A percentile compares a stretch with the other conserved stretches of the same genome.
These are phyloP conservation scores for Malus hybrid DNA, from an alignment of 331 rosid species.

Conservation along the genomic window DNA sequence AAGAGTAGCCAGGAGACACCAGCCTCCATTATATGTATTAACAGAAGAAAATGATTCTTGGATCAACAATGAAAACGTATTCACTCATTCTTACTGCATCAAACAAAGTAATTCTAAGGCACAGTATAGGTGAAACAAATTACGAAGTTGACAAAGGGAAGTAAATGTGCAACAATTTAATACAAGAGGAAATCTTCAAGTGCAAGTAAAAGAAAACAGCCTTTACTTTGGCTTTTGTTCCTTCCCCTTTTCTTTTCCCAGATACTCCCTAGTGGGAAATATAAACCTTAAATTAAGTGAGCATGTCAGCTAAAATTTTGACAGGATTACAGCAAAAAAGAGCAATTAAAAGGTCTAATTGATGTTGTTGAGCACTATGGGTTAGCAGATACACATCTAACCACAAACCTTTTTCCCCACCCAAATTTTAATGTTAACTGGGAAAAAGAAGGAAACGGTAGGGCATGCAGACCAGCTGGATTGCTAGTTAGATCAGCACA, in stretches of 20 bases:
- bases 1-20: constrained; percentile 22
- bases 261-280: constrained; percentile 20
- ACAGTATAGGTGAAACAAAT: not conserved
- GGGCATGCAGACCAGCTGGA: not conserved
- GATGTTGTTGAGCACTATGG: constrained; percentile 25
- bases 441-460: constrained; percentile 7
- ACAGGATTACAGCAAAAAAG: constrained; percentile 14
- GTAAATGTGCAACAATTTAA: not conserved
- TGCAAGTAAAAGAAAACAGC: constrained; percentile 34
- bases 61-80: not conserved
- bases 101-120: not conserved
- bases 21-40: constrained; percentile 7
- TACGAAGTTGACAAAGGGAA: not conserved
- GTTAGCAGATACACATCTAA: constrained; percentile 1
- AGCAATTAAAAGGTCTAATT: constrained; percentile 7
- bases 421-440: constrained; percentile 9
- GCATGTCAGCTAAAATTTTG: constrained; percentile 25
- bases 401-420: constrained; percentile 11
- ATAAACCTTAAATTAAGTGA: constrained; percentile 29
- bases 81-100: not conserved
- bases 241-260: constrained; percentile 14
- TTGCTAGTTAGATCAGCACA: not conserved
- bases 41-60: not conserved
- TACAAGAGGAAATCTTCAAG: not conserved
- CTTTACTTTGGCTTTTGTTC: constrained; percentile 30